These are phyloP conservation scores for Volutella citrinella DNA, from an alignment of 2,329 filamentous ascomycete species.

Conservation along the genomic window DNA sequence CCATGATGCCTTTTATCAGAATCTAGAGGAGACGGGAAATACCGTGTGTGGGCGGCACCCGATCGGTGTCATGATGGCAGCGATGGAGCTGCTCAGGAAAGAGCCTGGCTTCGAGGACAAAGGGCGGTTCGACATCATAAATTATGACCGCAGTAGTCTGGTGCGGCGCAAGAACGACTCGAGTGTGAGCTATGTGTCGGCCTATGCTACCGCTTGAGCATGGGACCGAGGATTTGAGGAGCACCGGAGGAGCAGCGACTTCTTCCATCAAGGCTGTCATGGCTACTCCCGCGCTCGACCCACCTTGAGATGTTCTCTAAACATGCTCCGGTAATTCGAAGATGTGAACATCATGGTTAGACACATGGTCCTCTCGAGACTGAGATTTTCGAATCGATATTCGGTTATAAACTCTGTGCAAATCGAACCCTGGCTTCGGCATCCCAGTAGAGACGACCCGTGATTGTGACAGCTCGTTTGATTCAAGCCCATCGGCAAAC, in stretches of 20 bases:
- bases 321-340: no score
- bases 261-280: no score
- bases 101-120: conserved; percentile 34
- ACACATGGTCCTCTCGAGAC: no score
- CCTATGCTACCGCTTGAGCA: conserved; percentile 70
- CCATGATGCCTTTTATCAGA: conserved; percentile 67
- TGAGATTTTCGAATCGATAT: no score
- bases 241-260: neutral
- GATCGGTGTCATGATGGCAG: conserved; percentile 90
- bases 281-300: no score
- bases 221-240: neutral
- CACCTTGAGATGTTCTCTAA: no score
- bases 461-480: no score
- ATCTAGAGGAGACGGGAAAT: conserved; percentile 72
- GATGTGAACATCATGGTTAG: no score
- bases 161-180: conserved; percentile 66
- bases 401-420: no score
- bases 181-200: conserved; percentile 94
- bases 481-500: no score
- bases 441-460: no score
- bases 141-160: conserved; percentile 83
- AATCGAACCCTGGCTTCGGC: no score
- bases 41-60: conserved; percentile 95
- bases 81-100: conserved; percentile 62
- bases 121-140: conserved; percentile 70